Percentiles rank a stretch among this genome's conserved stretches.
Conservation (phyloP, 169 alveolate genomes). For the Neospora caninum region DNA sequence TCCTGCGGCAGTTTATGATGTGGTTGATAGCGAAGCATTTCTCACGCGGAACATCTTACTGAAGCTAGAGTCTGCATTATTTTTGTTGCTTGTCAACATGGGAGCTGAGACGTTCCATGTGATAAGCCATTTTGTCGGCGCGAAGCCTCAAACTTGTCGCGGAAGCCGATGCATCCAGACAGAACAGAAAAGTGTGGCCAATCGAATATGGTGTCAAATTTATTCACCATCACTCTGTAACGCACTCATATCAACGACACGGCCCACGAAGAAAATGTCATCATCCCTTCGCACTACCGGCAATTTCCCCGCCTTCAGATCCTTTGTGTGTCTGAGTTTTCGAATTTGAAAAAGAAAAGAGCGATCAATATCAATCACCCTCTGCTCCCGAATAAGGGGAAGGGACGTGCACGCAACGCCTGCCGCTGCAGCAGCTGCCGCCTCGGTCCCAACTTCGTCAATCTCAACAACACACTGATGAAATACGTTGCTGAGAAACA, state of each 20-base stretch:
- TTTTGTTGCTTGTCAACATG: no score
- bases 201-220: no score
- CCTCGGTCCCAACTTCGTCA: slow-evolving; percentile 58
- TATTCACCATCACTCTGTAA: background rate
- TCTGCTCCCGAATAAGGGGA: background rate
- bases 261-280: slow-evolving; percentile 13
- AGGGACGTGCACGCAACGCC: slow-evolving; percentile 10
- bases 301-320: background rate
- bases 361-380: background rate
- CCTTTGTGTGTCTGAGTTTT: background rate
- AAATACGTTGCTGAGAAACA: slow-evolving; percentile 19
- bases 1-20: no score
- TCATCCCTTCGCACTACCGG: background rate
- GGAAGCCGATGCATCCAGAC: no score
- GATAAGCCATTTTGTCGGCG: no score
- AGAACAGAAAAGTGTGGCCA: no score
- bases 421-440: slow-evolving; percentile 58
- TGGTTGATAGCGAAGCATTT: no score
- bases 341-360: background rate
- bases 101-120: no score
- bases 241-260: background rate
- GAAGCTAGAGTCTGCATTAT: no score
- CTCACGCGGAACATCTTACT: no score
- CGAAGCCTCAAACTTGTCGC: no score
- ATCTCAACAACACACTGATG: slow-evolving; percentile 37